Evolutionary conservation across 1,284 basidiomycete species (phyloP).

Genomic region (Pisolithus thermaeus): DNA sequence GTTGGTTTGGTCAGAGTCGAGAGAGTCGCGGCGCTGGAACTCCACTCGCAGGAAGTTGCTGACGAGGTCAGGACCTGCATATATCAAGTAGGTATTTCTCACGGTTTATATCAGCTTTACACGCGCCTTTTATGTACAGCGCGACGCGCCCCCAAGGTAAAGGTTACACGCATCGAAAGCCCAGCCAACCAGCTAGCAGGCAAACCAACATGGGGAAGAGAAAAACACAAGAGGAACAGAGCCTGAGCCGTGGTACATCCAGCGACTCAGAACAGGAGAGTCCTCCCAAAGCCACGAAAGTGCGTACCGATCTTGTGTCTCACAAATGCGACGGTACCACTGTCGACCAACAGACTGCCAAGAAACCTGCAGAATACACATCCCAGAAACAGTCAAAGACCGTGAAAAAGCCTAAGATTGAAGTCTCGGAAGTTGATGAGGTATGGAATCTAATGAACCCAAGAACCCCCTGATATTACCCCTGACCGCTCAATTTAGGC

Average conservation of each 20-base stretch:
- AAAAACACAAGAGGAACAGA: constrained; percentile 27
- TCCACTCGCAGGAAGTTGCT: background rate
- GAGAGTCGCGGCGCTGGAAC: background rate
- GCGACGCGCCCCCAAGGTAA: constrained; percentile 1
- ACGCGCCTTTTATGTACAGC: background rate
- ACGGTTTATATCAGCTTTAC: constrained; percentile 7
- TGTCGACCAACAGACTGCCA: background rate
- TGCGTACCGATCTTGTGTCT: background rate
- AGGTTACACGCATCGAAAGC: too few species aligned
- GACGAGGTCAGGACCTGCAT: background rate
- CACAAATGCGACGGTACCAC: background rate
- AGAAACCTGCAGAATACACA: constrained; percentile 1
- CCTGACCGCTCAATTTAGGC: constrained; percentile 16
- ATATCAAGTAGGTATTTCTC: constrained; percentile 30
- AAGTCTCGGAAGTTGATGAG: constrained; percentile 1
- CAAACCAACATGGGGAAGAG: constrained; percentile 32
- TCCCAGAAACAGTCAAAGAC: constrained; percentile 15
- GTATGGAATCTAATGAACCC: background rate
- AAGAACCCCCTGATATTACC: constrained; percentile 7
- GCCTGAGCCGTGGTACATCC: background rate
- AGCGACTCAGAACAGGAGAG: constrained; percentile 9
- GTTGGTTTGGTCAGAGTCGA: background rate
- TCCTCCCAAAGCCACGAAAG: constrained; percentile 15
- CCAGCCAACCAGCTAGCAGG: background rate
- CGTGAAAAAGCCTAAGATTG: constrained; percentile 27